Percentiles rank a stretch among this genome's conserved stretches.
phyloP scores from a whole-genome alignment of 2,329 filamentous ascomycete species.

The Ophiostoma montium region DNA sequence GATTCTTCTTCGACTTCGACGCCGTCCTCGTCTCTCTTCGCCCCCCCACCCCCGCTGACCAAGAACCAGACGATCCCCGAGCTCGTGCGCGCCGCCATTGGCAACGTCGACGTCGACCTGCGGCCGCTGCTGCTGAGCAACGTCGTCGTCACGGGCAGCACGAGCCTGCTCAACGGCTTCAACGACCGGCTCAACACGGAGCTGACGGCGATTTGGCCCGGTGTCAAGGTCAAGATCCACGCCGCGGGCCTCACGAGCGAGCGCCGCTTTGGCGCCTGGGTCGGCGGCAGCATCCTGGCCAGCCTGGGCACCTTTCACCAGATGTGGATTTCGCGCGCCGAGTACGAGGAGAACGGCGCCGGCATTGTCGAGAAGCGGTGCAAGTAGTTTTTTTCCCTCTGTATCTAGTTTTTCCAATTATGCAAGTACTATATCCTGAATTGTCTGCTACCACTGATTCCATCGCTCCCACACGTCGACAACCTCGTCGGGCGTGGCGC shows the following conservation, averaged over 20 bases:
- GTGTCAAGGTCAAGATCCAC: slow-evolving; percentile 74
- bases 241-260: slow-evolving; percentile 78
- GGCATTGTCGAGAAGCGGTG: slow-evolving; percentile 91
- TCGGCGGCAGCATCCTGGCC: slow-evolving; percentile 88
- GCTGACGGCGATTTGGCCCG: slow-evolving; percentile 67
- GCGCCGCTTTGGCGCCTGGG: slow-evolving; percentile 81
- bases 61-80: slow-evolving; percentile 71
- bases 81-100: slow-evolving; percentile 63
- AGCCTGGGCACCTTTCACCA: slow-evolving; percentile 97
- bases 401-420: not conserved
- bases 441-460: slow-evolving; percentile 57
- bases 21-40: not conserved
- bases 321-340: slow-evolving; percentile 97
- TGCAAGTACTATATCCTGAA: no score
- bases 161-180: slow-evolving; percentile 78
- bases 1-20: slow-evolving; percentile 8
- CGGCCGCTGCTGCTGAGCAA: slow-evolving; percentile 72
- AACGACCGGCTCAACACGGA: slow-evolving; percentile 82
- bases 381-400: slow-evolving; percentile 40
- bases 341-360: slow-evolving; percentile 90
- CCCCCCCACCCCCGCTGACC: slow-evolving; percentile 24
- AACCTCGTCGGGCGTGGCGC: slow-evolving; percentile 41
- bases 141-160: slow-evolving; percentile 83
- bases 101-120: slow-evolving; percentile 76
- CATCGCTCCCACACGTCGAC: slow-evolving; percentile 65